These are phyloP conservation scores for Corylus heterophylla DNA, from an alignment of 306 rosid genomes.

Conservation along the genomic window DNA sequence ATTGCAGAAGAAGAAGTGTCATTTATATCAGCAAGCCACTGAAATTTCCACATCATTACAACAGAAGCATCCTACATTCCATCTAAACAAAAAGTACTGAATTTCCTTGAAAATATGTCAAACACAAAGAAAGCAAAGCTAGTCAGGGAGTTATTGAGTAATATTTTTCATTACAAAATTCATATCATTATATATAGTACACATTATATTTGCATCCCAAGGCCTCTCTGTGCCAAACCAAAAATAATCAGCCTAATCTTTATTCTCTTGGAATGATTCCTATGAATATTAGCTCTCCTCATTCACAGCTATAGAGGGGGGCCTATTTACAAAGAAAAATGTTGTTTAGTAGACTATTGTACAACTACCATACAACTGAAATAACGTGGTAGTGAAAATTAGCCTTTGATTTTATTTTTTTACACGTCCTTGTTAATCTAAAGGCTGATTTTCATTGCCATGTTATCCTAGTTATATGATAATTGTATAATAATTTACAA, in stretches of 20 bases:
- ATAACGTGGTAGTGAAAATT: too few species aligned
- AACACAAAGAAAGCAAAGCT: background rate
- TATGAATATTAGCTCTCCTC: conserved; percentile 12
- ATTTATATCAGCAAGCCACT: background rate
- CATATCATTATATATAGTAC: background rate
- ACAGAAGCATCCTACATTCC: background rate
- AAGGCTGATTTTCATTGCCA: too few species aligned
- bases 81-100: background rate
- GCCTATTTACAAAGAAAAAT: conserved; percentile 18
- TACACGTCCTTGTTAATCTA: too few species aligned
- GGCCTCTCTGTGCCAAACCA: background rate
- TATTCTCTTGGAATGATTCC: conserved; percentile 8
- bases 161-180: background rate
- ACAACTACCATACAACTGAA: too few species aligned
- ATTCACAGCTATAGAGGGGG: conserved; percentile 8
- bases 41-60: background rate
- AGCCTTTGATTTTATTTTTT: too few species aligned
- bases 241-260: conserved; percentile 2
- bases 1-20: background rate
- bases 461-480: too few species aligned
- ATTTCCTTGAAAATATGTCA: background rate
- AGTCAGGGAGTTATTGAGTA: background rate
- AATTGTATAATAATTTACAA: too few species aligned
- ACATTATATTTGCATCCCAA: background rate
- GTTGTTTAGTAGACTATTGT: too few species aligned